These are phyloP conservation scores for Pleurotus djamor DNA, from an alignment of 768 basidiomycete species.

Conservation along the genomic window DNA sequence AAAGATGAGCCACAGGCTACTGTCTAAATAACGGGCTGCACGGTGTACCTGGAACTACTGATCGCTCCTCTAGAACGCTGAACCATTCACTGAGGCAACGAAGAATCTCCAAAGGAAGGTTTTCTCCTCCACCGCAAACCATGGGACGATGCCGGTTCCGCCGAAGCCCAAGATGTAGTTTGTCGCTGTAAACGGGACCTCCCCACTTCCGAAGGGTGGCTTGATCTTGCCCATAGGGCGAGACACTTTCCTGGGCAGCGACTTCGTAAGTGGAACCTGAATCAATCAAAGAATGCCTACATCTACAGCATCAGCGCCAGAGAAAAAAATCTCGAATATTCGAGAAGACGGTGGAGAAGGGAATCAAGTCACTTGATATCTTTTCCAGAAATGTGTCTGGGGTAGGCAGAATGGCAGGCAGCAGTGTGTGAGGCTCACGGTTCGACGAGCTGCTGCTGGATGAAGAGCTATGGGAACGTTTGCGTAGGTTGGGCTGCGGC, in stretches of 20 bases:
- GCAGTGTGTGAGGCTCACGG: constrained; percentile 30
- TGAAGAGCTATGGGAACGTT: constrained; percentile 12
- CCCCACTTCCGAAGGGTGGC: constrained; percentile 26
- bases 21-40: background rate
- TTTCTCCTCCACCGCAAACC: constrained; percentile 44
- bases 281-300: constrained; percentile 13
- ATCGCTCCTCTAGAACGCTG: constrained; percentile 54
- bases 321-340: constrained; percentile 16
- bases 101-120: constrained; percentile 56
- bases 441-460: constrained; percentile 13
- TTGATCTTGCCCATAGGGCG: background rate
- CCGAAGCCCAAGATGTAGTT: constrained; percentile 7
- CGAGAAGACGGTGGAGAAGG: constrained; percentile 30
- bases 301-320: constrained; percentile 14
- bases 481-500: constrained; percentile 11
- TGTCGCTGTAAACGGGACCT: constrained; percentile 30
- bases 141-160: constrained; percentile 26
- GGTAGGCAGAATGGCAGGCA: constrained; percentile 33
- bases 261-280: background rate
- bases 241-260: background rate
- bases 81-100: constrained; percentile 58
- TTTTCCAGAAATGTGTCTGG: constrained; percentile 21
- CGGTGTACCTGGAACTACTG: constrained; percentile 50
- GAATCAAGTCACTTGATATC: constrained; percentile 35
- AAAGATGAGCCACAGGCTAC: constrained; percentile 1